Conservation (phyloP, 2,329 filamentous ascomycete species). For the Neospermospora avenae region DNA sequence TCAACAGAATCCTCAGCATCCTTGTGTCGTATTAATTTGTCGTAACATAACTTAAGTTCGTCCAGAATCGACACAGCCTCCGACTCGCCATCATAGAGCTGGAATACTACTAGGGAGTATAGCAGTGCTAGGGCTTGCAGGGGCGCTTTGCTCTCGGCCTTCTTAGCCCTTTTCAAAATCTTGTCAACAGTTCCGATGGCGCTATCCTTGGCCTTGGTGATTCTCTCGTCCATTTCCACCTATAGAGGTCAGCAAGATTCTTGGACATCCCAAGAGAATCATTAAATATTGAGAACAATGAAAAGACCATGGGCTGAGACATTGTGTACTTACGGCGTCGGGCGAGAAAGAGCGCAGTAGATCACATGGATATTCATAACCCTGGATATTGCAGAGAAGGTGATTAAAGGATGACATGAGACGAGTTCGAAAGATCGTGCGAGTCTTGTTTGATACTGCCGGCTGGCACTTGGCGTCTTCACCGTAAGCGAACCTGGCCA, state of each 20-base stretch:
- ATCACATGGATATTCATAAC: slow-evolving; percentile 43
- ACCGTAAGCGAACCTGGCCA: slow-evolving; percentile 55
- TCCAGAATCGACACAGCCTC: slow-evolving; percentile 80
- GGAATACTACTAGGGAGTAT: slow-evolving; percentile 79
- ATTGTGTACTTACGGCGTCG: slow-evolving; percentile 37
- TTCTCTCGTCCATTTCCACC: slow-evolving; percentile 50
- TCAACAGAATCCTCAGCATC: slow-evolving; percentile 50
- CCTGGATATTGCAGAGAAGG: slow-evolving; percentile 51
- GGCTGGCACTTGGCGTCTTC: slow-evolving; percentile 41
- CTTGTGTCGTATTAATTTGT: slow-evolving; percentile 54
- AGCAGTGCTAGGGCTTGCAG: slow-evolving; percentile 71
- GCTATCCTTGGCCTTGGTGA: slow-evolving; percentile 50
- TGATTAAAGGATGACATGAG: slow-evolving; percentile 57
- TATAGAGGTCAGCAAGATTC: too few relatives aligned
- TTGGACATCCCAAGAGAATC: too few relatives aligned
- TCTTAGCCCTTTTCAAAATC: slow-evolving; percentile 44
- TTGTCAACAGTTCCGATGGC: slow-evolving; percentile 52
- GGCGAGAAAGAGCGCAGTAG: slow-evolving; percentile 27
- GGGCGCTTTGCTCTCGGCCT: slow-evolving; percentile 30
- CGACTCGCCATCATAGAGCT: slow-evolving; percentile 84
- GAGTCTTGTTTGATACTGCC: slow-evolving; percentile 49
- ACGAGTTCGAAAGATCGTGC: slow-evolving; percentile 53
- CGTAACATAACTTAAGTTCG: slow-evolving; percentile 74
- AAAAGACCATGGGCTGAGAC: too few relatives aligned
- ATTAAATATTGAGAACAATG: too few relatives aligned